Evolutionary conservation across 1,139 yeast genomes (phyloP).

Genomic region (Pichia sp.): DNA sequence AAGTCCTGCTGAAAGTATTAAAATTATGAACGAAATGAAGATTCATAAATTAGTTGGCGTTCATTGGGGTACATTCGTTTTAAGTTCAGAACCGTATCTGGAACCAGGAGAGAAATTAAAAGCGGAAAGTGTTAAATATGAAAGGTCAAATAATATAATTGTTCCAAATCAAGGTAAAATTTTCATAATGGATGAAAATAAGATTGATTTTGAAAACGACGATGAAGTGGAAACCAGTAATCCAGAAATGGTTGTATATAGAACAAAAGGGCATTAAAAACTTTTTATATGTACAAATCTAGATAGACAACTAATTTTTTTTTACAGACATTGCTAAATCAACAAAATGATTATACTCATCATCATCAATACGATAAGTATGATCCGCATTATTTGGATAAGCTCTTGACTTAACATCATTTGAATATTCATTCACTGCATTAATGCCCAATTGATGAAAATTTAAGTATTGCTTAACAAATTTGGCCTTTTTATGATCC

Average conservation of each 20-base stretch:
- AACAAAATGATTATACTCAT: constrained; percentile 48
- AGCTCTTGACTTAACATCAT: constrained; percentile 45
- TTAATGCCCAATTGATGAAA: constrained; percentile 43
- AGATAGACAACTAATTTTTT: neutral
- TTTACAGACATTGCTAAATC: constrained; percentile 17
- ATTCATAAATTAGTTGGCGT: constrained; percentile 71
- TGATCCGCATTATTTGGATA: constrained; percentile 65
- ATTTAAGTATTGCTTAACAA: constrained; percentile 64
- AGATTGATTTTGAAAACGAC: constrained; percentile 15
- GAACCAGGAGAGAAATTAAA: constrained; percentile 63
- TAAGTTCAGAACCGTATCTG: constrained; percentile 79
- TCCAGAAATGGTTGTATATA: constrained; percentile 17
- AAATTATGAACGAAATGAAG: constrained; percentile 56
- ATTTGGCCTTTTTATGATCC: constrained; percentile 51
- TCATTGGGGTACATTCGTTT: constrained; percentile 92
- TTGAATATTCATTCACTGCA: constrained; percentile 48
- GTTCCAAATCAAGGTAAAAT: constrained; percentile 53
- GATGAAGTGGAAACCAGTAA: constrained; percentile 12
- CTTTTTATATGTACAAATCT: too few relatives aligned
- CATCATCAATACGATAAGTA: constrained; percentile 65
- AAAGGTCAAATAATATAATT: constrained; percentile 34
- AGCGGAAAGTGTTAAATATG: constrained; percentile 31
- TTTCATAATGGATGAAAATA: constrained; percentile 24
- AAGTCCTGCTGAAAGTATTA: constrained; percentile 69
- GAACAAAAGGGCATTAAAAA: neutral